Base-by-base conservation (phyloP, 2,329 filamentous ascomycete species). In the Pestalotiopsis sp. region DNA sequence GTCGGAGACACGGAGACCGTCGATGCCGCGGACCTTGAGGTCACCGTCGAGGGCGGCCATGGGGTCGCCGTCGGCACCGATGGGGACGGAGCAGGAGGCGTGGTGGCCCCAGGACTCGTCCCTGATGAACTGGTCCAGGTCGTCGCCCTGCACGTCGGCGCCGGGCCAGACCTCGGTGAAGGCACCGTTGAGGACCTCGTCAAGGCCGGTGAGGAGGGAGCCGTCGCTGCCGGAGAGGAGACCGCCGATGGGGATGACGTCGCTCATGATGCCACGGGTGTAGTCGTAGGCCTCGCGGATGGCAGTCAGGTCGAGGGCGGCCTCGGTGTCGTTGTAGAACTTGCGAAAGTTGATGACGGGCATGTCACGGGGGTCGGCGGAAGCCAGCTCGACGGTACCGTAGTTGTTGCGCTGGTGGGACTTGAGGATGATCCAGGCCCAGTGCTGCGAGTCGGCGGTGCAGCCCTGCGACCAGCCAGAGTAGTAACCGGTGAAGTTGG, bases 31-130 rank as follows among this genome's bases (percentile, higher is more conserved):
- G 3, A 91, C 88, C 23, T 82, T 80, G 75, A 90, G 89, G 65
- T 84, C 78, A 0, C 80, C 81, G 73, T 91, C 86, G 64, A 91
- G 75, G 2, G 89, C 87, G 9, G 87, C 87, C 74, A 82, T 82
- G 1, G 77, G 76, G 74, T 90, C 86, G 13, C 80, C 80, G 36
- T 85, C 83, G 0, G 80, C 79, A 1, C 89, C 88, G 71, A 91
- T 90, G 0, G 85, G 81, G 60, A 82, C 85, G 0, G 87, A 87
- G 52, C 84, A 86, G 0, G 82, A 85, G 1, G 86, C 86, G 75
- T 91, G 88, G 73, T 90, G 88, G 1, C 87, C 85, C 80, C 86
- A 89, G 1, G 84, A 81, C 39, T 84, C 81, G 58, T 86, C 81
- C 73, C 79, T 82, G 64, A 87, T 81, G 68, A 81, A 86, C 25